These are phyloP conservation scores for Diplodia sapinea DNA, from an alignment of 2,329 filamentous ascomycete genomes.

Conservation along the genomic window DNA sequence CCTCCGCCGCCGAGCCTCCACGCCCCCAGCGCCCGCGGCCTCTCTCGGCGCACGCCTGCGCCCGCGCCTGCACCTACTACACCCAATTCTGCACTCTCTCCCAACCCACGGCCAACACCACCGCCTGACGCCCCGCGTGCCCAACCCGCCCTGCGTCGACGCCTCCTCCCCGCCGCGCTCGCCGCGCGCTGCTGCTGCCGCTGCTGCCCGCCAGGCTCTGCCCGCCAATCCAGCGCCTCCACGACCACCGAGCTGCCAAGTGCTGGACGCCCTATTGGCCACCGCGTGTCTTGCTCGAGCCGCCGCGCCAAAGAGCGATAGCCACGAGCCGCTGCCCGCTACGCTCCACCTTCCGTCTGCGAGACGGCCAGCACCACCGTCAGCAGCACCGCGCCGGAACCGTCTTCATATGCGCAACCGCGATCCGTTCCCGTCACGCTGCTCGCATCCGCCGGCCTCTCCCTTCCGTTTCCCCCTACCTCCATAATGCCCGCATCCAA, in stretches of 20 bases:
- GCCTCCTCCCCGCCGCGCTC: constrained; percentile 19
- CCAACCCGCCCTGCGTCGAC: constrained; percentile 9
- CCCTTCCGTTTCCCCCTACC: constrained; percentile 44
- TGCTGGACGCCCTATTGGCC: constrained; percentile 48
- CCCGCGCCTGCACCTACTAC: neutral
- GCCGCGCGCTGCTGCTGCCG: constrained; percentile 24
- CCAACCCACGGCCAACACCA: constrained; percentile 14
- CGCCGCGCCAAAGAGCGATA: constrained; percentile 29
- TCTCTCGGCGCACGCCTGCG: constrained; percentile 13
- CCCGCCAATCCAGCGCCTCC: constrained; percentile 40
- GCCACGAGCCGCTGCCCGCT: constrained; percentile 21
- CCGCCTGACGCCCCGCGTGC: neutral
- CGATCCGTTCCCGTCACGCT: constrained; percentile 46
- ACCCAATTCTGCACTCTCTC: constrained; percentile 14
- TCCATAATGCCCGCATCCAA: constrained; percentile 47
- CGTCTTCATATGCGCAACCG: constrained; percentile 43
- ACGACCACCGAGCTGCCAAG: constrained; percentile 46
- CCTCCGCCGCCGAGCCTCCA: constrained; percentile 17
- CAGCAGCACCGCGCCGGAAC: constrained; percentile 34
- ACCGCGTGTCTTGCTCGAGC: constrained; percentile 25
- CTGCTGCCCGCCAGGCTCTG: constrained; percentile 22
- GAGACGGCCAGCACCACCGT: constrained; percentile 31
- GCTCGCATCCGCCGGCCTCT: constrained; percentile 39
- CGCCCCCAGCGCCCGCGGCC: constrained; percentile 9
- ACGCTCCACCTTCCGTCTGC: constrained; percentile 32